Evolutionary conservation across 2,329 filamentous ascomycete genomes (phyloP).

Genomic region (Mycosphaerella sp.): DNA sequence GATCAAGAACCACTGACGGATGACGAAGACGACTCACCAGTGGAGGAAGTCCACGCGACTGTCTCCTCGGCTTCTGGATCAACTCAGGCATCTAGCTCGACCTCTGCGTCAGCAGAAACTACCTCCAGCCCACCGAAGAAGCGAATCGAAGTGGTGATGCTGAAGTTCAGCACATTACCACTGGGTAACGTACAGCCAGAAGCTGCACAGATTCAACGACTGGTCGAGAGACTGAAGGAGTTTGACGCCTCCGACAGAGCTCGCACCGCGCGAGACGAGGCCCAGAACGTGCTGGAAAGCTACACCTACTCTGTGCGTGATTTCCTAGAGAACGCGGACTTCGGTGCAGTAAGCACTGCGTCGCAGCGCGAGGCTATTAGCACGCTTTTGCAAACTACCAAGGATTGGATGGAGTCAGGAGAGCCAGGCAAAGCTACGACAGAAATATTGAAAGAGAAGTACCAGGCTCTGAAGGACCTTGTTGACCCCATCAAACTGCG

Average conservation of each 20-base stretch:
- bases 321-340: slow-evolving; percentile 68
- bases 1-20: slow-evolving; percentile 67
- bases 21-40: slow-evolving; percentile 41
- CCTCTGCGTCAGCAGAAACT: slow-evolving; percentile 42
- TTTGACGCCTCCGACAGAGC: slow-evolving; percentile 82
- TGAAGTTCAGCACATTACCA: slow-evolving; percentile 42
- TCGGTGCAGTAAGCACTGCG: slow-evolving; percentile 63
- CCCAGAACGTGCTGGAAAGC: slow-evolving; percentile 84
- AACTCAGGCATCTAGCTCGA: slow-evolving; percentile 32
- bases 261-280: slow-evolving; percentile 71
- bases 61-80: slow-evolving; percentile 27
- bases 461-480: slow-evolving; percentile 70
- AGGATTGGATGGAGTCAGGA: slow-evolving; percentile 74
- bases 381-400: slow-evolving; percentile 59
- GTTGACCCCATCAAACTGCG: slow-evolving; percentile 71
- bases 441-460: slow-evolving; percentile 66
- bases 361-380: slow-evolving; percentile 61
- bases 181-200: slow-evolving; percentile 51
- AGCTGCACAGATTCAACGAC: slow-evolving; percentile 53
- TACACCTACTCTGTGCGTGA: slow-evolving; percentile 88
- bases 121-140: slow-evolving; percentile 43
- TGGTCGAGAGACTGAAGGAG: slow-evolving; percentile 63
- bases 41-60: slow-evolving; percentile 38
- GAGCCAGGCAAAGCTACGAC: slow-evolving; percentile 71
- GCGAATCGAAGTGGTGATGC: slow-evolving; percentile 47